Evolutionary conservation across 2,329 filamentous ascomycete species (phyloP), one percentile per base, ranked within the genome.

Genomic region (Ceratocystis colombiana): DNA sequence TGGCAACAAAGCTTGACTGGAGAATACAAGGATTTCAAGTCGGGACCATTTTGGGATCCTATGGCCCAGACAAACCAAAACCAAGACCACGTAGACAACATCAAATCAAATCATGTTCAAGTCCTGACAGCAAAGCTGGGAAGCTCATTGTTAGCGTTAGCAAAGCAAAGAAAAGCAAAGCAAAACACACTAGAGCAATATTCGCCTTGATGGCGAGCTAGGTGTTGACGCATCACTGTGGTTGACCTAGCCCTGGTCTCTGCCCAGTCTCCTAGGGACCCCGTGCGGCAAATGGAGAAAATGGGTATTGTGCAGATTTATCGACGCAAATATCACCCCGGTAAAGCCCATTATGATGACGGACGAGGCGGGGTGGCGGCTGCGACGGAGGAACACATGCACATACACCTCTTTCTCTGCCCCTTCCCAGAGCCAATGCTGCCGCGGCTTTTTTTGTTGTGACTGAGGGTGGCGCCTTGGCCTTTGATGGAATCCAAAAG

Each of bases 1-100:
- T 55, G 50, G 37, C 50, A 55, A 55, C 50, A 55, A 55, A 55
- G 50, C 50, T 55, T 55, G 20, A 55, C 50, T 55, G 50, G 50
- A 55, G 50, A 55, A 22, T 25, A 30, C 50, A 55, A 55, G 50
- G 50, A 55, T 55, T 10, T 15, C 50, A 55, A 22, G 50, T 25
- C 20, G 50, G 50, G 50, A 10, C 50, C 25, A 55, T 55, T 15
- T 15, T 55, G 50, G 50, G 50, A 25, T 55, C 46, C 46, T n/a
- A 48, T 48, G 10, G 20, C 46, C 17, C 46, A 22, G 46, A n/a
- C 37, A n/a, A 48, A 17, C 17, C 46, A 22, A 48, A 22, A 48
- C 46, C 50, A 55, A 15, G 25, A 25, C 25, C 25, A 15, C 1
- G 8, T 5, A 53, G 12, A 6, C 8, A 25, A 20, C 50, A 15